Evolutionary conservation across 352 stramenopile genomes (phyloP).

Genomic region (Phytophthora citrophthora): DNA sequence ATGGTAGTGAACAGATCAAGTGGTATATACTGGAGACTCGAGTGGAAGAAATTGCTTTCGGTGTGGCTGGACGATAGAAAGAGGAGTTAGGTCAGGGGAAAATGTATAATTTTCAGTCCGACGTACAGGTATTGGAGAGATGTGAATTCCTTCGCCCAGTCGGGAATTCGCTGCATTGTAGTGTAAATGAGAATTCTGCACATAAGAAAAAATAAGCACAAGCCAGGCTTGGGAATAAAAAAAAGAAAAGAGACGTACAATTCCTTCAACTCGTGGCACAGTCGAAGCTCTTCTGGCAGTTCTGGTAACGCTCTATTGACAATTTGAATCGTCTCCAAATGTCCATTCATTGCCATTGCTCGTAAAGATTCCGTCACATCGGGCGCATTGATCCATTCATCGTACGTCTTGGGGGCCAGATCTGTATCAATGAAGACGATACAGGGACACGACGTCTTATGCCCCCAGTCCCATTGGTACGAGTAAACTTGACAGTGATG

Average conservation of each 20-base stretch:
- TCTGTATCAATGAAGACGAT: conserved; percentile 29
- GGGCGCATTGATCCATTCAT: conserved; percentile 30
- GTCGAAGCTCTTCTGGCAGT: conserved; percentile 31
- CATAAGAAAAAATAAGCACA: background rate
- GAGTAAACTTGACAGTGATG: conserved; percentile 47
- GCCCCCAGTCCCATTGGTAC: conserved; percentile 42
- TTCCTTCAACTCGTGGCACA: conserved; percentile 31
- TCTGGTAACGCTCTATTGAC: conserved; percentile 32
- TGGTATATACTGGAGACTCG: conserved; percentile 38
- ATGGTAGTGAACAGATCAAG: conserved; percentile 44
- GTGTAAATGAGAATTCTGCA: conserved; percentile 34
- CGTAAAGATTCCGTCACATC: conserved; percentile 31
- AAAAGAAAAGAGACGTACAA: conserved; percentile 29
- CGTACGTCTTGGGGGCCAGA: conserved; percentile 17
- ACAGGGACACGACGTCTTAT: conserved; percentile 2
- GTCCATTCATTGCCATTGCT: conserved; percentile 25
- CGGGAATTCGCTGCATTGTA: conserved; percentile 31
- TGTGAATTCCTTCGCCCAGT: conserved; percentile 38
- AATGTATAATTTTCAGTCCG: background rate
- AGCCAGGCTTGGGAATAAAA: background rate
- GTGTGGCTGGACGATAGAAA: conserved; percentile 14
- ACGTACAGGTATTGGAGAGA: conserved; percentile 43
- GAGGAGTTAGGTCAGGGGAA: background rate
- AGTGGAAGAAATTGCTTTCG: conserved; percentile 44
- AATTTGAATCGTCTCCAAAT: conserved; percentile 36